Percentiles rank a stretch among this genome's conserved stretches.
Conservation (phyloP, 192 early-diverging fungal species). For the Rhizophagus sp. region DNA sequence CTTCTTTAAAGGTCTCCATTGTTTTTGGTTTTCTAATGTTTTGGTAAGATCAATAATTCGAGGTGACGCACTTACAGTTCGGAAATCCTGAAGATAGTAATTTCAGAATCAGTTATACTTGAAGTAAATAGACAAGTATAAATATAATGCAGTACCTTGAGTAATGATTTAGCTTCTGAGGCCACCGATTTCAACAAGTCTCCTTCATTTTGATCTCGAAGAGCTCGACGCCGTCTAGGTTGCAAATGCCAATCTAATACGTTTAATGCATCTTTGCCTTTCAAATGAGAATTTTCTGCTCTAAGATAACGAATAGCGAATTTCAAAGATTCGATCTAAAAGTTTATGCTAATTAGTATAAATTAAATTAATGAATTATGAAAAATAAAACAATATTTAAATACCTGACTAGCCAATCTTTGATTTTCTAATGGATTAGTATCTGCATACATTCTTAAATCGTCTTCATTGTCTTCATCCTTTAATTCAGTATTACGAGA, state of each 20-base stretch:
- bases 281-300: conserved; percentile 81
- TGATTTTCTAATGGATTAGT: neutral
- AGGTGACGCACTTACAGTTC: conserved; percentile 48
- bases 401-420: conserved; percentile 21
- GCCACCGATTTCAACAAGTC: conserved; percentile 42
- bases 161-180: conserved; percentile 47
- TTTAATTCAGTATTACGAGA: neutral
- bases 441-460: neutral
- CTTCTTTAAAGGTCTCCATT: conserved; percentile 51
- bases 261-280: conserved; percentile 55
- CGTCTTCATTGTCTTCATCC: neutral
- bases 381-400: neutral
- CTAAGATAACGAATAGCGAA: conserved; percentile 75
- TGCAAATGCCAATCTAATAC: conserved; percentile 35
- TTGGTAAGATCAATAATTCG: conserved; percentile 51
- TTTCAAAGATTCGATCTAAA: conserved; percentile 70
- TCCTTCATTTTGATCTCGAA: conserved; percentile 18
- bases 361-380: neutral
- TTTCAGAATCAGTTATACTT: neutral
- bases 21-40: conserved; percentile 27
- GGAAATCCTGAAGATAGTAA: conserved; percentile 36
- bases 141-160: conserved; percentile 40
- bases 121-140: neutral
- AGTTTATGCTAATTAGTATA: conserved; percentile 14
- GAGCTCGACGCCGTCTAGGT: neutral